Base-by-base conservation (phyloP, 345 rosid species). In the Populus deltoides region DNA sequence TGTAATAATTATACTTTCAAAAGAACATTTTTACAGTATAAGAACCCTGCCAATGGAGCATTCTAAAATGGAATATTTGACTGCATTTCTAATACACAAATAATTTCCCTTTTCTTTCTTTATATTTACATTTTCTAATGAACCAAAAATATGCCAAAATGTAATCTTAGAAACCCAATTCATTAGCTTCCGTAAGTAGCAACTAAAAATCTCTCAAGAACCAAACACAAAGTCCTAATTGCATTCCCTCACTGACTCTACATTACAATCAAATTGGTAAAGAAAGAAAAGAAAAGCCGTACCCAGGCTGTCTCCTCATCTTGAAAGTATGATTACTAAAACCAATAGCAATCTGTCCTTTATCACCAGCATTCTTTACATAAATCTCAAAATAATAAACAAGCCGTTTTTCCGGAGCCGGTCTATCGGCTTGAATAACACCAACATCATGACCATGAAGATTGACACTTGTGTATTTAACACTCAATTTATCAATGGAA, bases 231-330 rank as follows among this genome's bases (percentile, higher is more conserved):
- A 59, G 11, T 2, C 36, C 43, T 22, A 27, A 45, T 25, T 62
- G 61, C 65, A 59, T 6, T 38, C 38, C 33, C 33, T 36, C 27
- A 39, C 41, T 35, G 18, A 36, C 43, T 1, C 22, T 67, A 74
- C 17, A 36, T 29, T 71, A 29, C 51, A 41, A 77, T 10, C 36
- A 27, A 57, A 55, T 7, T 3, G 0, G 31, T 33, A 66, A 55
- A 1, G 8, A 38, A 57, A 17, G 55, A 49, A 18, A 8, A 4
- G 38, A 18, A 3, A 57, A 5, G 8, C 18, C 9, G 29, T 63
- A 93, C 99, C 98, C 98, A 12, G 99, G 96, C 69, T 92, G 99
- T 78, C 97, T 89, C 39, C 98, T 85, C 99, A 92, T 93, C 79
- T 88, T 91, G 89, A 92, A 93, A 65, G 71, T 79, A 66, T 91